Percentiles rank a stretch among this genome's conserved stretches.
Conservation (phyloP, 352 stramenopile genomes). For the Pythium volutum region DNA sequence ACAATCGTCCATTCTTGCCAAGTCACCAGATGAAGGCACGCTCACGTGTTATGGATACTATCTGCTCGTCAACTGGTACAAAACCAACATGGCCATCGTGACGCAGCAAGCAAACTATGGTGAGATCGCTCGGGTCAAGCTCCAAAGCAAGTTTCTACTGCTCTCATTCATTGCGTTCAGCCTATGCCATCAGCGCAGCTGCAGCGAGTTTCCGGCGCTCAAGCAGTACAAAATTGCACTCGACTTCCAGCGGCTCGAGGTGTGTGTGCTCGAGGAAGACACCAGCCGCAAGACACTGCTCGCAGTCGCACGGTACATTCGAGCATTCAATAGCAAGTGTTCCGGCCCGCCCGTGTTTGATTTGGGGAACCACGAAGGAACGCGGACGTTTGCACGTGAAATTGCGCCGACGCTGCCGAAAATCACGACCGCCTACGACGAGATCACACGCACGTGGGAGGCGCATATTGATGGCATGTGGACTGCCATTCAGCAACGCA, state of each 20-base stretch:
- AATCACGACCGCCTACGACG: conserved; percentile 1
- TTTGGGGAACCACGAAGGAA: conserved; percentile 5
- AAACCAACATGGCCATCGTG: conserved; percentile 2
- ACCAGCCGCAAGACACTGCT: not conserved
- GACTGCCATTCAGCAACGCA: conserved; percentile 7
- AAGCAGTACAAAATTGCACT: conserved; percentile 14
- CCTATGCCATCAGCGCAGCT: not conserved
- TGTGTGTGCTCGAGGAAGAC: conserved; percentile 6
- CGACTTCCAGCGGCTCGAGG: conserved; percentile 7
- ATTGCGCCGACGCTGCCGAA: not conserved
- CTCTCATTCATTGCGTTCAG: conserved; percentile 13
- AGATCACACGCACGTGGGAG: not conserved
- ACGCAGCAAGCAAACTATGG: conserved; percentile 1
- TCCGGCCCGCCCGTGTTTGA: conserved; percentile 2
- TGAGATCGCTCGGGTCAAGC: conserved; percentile 11
- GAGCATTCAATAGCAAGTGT: not conserved
- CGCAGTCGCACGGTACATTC: conserved; percentile 4
- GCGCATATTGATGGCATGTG: conserved; percentile 3
- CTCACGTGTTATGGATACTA: conserved; percentile 8
- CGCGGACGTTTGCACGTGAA: not conserved
- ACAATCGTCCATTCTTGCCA: not conserved
- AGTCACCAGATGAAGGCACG: not conserved
- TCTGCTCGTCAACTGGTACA: conserved; percentile 7
- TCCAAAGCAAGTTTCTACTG: conserved; percentile 9
- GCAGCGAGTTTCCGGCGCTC: not conserved